Evolutionary conservation across 805 yeast genomes (phyloP).

Genomic region (Pichia nanzhaoensis): DNA sequence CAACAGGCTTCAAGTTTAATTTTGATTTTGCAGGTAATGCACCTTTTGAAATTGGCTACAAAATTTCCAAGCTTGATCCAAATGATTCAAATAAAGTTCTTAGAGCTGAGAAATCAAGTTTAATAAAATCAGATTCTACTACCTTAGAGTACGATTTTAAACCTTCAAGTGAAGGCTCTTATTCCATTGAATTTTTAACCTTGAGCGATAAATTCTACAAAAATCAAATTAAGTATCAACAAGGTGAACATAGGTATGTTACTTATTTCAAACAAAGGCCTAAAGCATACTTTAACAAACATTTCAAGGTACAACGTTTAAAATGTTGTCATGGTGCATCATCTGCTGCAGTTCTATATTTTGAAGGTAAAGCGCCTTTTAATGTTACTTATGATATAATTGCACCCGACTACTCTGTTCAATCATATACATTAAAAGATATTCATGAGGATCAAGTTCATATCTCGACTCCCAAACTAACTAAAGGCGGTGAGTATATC

Average conservation of each 20-base stretch:
- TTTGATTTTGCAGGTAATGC: conserved; percentile 76
- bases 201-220: conserved; percentile 59
- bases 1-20: conserved; percentile 65
- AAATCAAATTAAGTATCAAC: conserved; percentile 26
- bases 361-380: conserved; percentile 81
- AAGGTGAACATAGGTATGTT: conserved; percentile 45
- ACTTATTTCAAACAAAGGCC: conserved; percentile 73
- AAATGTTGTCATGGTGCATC: conserved; percentile 28
- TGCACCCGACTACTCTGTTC: conserved; percentile 43
- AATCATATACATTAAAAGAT: conserved; percentile 35
- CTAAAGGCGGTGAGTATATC: conserved; percentile 66
- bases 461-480: conserved; percentile 50
- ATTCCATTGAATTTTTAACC: conserved; percentile 61
- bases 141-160: conserved; percentile 49
- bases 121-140: conserved; percentile 28
- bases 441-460: conserved; percentile 32
- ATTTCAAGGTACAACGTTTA: conserved; percentile 15
- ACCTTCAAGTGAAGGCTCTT: conserved; percentile 78
- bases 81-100: conserved; percentile 24
- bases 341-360: conserved; percentile 44
- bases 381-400: conserved; percentile 61
- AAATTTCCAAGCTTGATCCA: conserved; percentile 47
- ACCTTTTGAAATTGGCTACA: conserved; percentile 66
- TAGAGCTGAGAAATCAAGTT: conserved; percentile 22
- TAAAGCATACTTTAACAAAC: conserved; percentile 35